Base-by-base conservation (phyloP, 495 filamentous ascomycete genomes). In the Lindgomyces ingoldianus region DNA sequence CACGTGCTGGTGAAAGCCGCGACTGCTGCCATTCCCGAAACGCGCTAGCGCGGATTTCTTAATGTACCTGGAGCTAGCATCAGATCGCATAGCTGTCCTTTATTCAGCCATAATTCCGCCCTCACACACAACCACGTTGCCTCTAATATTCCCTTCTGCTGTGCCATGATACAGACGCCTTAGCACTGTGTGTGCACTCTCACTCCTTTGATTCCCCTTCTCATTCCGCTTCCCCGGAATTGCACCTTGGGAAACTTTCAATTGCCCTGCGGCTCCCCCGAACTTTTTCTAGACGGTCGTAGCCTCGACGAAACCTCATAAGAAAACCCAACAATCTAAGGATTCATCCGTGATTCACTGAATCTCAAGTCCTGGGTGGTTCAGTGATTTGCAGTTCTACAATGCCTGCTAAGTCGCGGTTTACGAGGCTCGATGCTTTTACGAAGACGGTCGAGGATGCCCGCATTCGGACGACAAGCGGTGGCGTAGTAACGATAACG, bases 391-490 rank as follows among this genome's bases (percentile, higher is more conserved):
- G 8, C 29, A 21, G 10, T 4, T 8, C 42, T 74, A 76, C 67
- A 33, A 87, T 87, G 85, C 75, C 85, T 62, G 70, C 82, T 30
- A 88, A 88, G 72, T 95, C 91, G 68, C 88, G 94, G 74, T 96
- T 98, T 74, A 96, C 90, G 48, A 88, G 90, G 80, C 89, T 98
- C 46, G 94, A 98, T 75, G 94, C 94, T 79, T 98, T 98, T 75
- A 94, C 92, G 36, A 98, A 98, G 77, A 98, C 94, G 36, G 94
- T 98, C 47, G 95, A 98, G 73, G 94, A 98, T 87, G 94, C 94
- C 64, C 85, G 95, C 62, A 85, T 98, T 75, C 89, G 95, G 70
- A 98, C 94, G n/a, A 98, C 95, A 12, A 94, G 91, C 12, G 94
- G 94, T 51, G 94, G 94, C 69, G 86, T 98, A 62, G 91, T 98